Base-by-base conservation (phyloP, 1,284 basidiomycete genomes). In the Tilletia setariae region DNA sequence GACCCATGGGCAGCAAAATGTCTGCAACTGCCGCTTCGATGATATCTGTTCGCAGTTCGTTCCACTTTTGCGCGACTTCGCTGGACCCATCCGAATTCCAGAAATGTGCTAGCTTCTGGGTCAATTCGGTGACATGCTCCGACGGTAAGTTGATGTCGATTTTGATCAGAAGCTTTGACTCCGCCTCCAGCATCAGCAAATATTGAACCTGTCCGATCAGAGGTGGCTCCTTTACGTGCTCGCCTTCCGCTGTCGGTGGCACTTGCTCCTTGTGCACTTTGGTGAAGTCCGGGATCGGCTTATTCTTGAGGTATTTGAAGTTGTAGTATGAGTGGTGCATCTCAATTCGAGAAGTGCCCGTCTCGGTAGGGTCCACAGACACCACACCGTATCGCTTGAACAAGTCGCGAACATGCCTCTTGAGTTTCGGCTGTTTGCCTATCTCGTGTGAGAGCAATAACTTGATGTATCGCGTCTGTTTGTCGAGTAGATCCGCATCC, bases 231-330 rank as follows among this genome's bases (percentile, higher is more conserved):
- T 62, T 53, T 49, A 67, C 51, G 19, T 42, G 44, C 42, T 42
- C 46, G 30, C 66, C 66, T 19, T 13, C 15, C 19, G 2, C 3
- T 2, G 44, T 8, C 9, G 32, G 30, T 19, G 13, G 7, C 19
- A 32, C n/a, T 35, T 40, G 19, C 8, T 59, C 53, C 30, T 28
- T 19, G 46, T 21, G 44, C 35, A 21, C 8, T 7, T 35, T 21
- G 7, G 46, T 79, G 86, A 97, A 89, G 7, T 88, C 86, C n/a
- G 83, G 82, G 40, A 93, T 87, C 11, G 89, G 90, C 82, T 98
- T 98, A 75, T 90, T 87, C 49, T 87, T 85, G 47, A 98, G 86
- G 84, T 97, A 98, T 86, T 98, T 98, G 88, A 98, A 98, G 76
- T 89, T 94, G 80, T 90, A 93, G 84, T 91, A 96, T 0, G 89